Percentiles rank a stretch among this genome's conserved stretches.
phyloP scores from a whole-genome alignment of 495 filamentous ascomycete species.

The Neurospora discreta region DNA sequence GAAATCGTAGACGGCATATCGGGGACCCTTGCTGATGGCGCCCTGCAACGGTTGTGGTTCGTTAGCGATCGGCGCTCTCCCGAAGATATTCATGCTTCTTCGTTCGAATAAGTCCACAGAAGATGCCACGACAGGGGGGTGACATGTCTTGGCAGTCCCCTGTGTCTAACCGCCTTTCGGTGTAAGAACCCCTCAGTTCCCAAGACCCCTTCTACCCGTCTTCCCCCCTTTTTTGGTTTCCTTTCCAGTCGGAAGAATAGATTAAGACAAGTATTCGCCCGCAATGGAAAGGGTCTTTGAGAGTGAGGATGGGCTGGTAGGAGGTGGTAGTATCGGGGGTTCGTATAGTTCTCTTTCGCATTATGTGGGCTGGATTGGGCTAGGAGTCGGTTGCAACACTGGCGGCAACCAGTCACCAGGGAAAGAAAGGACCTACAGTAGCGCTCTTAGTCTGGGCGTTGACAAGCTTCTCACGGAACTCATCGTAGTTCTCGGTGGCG shows the following conservation, averaged over 20 bases:
- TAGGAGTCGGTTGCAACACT: background rate
- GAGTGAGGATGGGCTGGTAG: background rate
- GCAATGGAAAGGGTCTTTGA: background rate
- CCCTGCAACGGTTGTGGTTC: conserved; percentile 26
- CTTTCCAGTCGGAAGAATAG: background rate
- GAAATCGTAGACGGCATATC: conserved; percentile 89
- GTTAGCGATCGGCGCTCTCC: background rate
- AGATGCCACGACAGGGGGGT: background rate
- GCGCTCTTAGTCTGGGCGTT: conserved; percentile 43
- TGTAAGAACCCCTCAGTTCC: background rate
- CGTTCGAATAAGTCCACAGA: conserved; percentile 1
- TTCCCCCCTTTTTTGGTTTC: background rate
- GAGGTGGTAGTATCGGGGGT: background rate
- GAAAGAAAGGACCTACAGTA: conserved; percentile 17
- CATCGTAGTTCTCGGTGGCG: conserved; percentile 47
- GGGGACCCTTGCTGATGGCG: conserved; percentile 60
- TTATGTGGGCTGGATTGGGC: background rate
- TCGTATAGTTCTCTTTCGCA: background rate
- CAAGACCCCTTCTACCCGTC: background rate
- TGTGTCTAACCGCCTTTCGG: background rate
- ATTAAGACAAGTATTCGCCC: background rate
- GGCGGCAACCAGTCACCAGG: background rate
- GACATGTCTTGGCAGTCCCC: background rate
- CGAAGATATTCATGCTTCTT: background rate
- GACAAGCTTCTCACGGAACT: conserved; percentile 70